Evolutionary conservation across 257 asterid genomes (phyloP), one percentile per base, ranked within the genome.

Genomic region (Handroanthus guayacan): DNA sequence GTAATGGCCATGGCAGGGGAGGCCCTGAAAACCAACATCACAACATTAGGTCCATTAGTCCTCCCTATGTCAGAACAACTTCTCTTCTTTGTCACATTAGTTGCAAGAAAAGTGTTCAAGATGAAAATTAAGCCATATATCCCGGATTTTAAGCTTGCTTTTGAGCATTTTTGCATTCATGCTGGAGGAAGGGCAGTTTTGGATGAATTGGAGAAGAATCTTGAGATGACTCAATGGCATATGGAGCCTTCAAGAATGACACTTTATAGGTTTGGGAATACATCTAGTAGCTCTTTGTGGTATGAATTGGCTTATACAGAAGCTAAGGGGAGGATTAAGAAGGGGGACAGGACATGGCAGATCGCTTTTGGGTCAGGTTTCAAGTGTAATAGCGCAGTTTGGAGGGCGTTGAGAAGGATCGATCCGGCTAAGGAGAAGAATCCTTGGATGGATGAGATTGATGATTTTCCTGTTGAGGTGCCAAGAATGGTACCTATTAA

Each of bases 11-110:
- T 86, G 0, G 90, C 90, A 0, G 90, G 87, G 16, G 88, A 84
- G 5, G 87, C 90, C 43, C 43, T 86, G 0, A 86, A 82, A 44
- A 80, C 87, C 1, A 86, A 86, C 82, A 86, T 84, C 69, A 82
- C 87, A 1, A 82, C 84, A 2, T 44, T 87, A 18, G 89, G 89
- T 5, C 95, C 95, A n/a, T 57, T 87, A 5, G 93, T 91, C 57
- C 93, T 89, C 6, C 91, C 93, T 0, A 78, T 86, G 89, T 87
- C 91, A 0, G 97, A 91, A 5, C 95, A 91, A 41, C 71, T 89
- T 10, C 48, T 86, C 3, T 89, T 91, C 57, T 83, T 91, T 2
- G 36, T 73, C 4, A 87, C 87, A 1, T 13, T 87, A 4, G 75
- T 87, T 2, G 89, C 86, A 2, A 76, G 81, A 25, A 87, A 84